Base-by-base conservation (phyloP, 257 asterid species). In the Handroanthus guayacan region DNA sequence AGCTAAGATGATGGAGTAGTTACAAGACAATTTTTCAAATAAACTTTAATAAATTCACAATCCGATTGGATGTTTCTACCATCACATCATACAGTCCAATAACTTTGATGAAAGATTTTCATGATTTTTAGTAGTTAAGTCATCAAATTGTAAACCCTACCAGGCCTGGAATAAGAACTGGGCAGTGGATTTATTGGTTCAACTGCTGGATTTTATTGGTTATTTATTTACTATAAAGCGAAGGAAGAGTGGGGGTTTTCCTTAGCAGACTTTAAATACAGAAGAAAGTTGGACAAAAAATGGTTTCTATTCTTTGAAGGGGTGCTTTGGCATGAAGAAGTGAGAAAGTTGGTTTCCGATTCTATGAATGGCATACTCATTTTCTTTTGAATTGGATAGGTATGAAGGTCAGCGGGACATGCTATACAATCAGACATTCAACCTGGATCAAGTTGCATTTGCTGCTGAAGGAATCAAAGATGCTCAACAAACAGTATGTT, bases 381-480 rank as follows among this genome's bases (percentile, higher is more conserved):
- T 55, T 64, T 50, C 31, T 72, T 56, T 74, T 55, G 47, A 77
- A 65, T 60, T 82, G 83, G 62, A 45, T 80, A 95, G 99, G 97
- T 91, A 95, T 78, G 98, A 95, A 89, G 96, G 96, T 58, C 99
- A 95, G 82, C 99, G 99, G 1, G 99, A 92, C 82, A 92, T 95
- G 98, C 92, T 92, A 4, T 95, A 85, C 79, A 92, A 92, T 78
- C 98, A 92, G 91, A 95, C 98, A 12, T 95, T 89, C 85, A 95
- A 91, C 85, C 87, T 95, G 41, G 99, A 92, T 80, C 97, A 92
- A 92, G 98, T 95, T 79, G 85, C 97, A 71, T 95, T 95, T 88
- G 99, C 99, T 80, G 77, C 99, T 66, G 99, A 95, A 80, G 99
- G 98, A 71, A 92, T 95, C 39, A 95, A 92, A 87, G 98, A 95